These are phyloP conservation scores for Heliocybe sulcata DNA, from an alignment of 1,284 basidiomycete genomes.

Conservation along the genomic window DNA sequence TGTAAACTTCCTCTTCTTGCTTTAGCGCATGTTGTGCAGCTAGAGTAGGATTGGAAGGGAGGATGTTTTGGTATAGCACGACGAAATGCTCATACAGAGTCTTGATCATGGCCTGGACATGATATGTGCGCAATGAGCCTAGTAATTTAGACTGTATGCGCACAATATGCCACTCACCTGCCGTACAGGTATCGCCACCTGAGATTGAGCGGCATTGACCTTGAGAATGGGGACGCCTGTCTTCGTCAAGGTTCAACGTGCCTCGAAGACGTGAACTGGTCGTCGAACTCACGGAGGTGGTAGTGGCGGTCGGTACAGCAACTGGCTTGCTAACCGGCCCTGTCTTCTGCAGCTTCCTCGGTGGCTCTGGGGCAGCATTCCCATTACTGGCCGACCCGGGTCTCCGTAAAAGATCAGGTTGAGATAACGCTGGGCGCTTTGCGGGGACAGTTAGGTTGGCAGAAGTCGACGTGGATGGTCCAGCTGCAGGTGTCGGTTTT, in stretches of 20 bases:
- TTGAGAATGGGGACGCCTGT: constrained; percentile 60
- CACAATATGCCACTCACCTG: constrained; percentile 37
- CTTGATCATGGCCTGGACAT: constrained; percentile 59
- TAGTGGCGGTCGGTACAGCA: constrained; percentile 31
- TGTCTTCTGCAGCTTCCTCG: constrained; percentile 51
- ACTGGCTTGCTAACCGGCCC: constrained; percentile 31
- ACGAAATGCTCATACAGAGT: constrained; percentile 62
- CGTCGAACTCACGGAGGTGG: constrained; percentile 25
- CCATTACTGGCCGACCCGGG: constrained; percentile 9
- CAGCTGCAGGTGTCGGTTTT: constrained; percentile 10
- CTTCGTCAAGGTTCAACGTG: constrained; percentile 22
- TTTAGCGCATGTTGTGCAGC: constrained; percentile 69
- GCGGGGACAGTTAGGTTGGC: constrained; percentile 13
- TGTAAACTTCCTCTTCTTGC: constrained; percentile 75
- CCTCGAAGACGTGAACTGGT: neutral
- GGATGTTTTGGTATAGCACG: constrained; percentile 52
- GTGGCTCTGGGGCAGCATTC: constrained; percentile 34
- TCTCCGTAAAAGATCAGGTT: neutral
- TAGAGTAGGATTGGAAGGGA: constrained; percentile 43
- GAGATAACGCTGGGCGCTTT: constrained; percentile 19
- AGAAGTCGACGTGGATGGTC: constrained; percentile 4
- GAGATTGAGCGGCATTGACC: constrained; percentile 55
- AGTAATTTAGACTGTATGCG: constrained; percentile 1
- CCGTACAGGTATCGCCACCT: constrained; percentile 60
- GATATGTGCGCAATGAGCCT: constrained; percentile 5